phyloP scores from a whole-genome alignment of 2,329 filamentous ascomycete genomes.

The Gnomoniopsis smithogilvyi region DNA sequence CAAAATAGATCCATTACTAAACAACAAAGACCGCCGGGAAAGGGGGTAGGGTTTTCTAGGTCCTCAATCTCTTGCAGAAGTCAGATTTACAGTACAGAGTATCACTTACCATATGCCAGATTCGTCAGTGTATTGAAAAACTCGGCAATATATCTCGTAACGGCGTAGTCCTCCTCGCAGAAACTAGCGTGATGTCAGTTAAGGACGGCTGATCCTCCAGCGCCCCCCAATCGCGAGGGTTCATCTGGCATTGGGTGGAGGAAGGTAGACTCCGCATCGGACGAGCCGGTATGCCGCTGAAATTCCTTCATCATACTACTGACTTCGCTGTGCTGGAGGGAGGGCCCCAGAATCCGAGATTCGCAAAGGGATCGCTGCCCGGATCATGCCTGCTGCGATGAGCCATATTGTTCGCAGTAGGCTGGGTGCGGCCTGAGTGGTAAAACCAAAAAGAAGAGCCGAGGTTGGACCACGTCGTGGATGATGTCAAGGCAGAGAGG shows the following conservation, averaged over 20 bases:
- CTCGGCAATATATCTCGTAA: slow-evolving; percentile 12
- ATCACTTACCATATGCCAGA: slow-evolving; percentile 7
- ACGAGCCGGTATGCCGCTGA: background rate
- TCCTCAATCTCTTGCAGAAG: too few relatives aligned
- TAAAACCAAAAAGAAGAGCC: background rate
- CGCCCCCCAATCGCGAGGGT: background rate
- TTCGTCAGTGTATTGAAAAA: slow-evolving; percentile 12
- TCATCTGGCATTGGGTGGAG: too few relatives aligned
- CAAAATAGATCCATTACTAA: background rate
- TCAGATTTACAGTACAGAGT: too few relatives aligned
- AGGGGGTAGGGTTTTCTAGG: background rate
- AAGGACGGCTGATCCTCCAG: background rate
- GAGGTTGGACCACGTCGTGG: background rate
- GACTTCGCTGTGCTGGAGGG: slow-evolving; percentile 30
- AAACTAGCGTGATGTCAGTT: slow-evolving; percentile 23
- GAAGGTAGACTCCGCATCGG: background rate
- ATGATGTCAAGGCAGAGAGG: too few relatives aligned
- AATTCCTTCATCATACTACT: slow-evolving; percentile 8
- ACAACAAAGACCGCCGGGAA: background rate
- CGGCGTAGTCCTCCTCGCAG: slow-evolving; percentile 25
- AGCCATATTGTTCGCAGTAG: slow-evolving; percentile 22
- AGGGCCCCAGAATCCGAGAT: slow-evolving; percentile 26
- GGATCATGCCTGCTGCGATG: slow-evolving; percentile 27
- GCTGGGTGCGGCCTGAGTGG: background rate
- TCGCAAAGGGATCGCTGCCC: slow-evolving; percentile 23